These are phyloP conservation scores for Schwanniomyces occidentalis DNA, from an alignment of 805 yeast species.

Conservation along the genomic window DNA sequence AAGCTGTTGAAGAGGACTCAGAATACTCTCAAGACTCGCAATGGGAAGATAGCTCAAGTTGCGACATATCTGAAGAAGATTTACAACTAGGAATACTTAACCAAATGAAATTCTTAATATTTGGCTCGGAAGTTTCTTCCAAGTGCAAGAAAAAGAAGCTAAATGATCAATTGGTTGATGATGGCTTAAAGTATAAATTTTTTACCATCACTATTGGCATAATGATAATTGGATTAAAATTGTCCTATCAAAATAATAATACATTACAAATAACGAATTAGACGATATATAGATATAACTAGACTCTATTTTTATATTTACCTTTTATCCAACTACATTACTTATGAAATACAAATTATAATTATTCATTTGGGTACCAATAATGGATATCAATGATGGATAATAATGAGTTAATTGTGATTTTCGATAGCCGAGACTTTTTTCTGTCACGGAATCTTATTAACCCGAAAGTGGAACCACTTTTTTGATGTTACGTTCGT, in stretches of 20 bases:
- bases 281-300: conserved; percentile 5
- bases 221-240: conserved; percentile 37
- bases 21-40: conserved; percentile 15
- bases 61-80: conserved; percentile 3
- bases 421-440: too few species aligned
- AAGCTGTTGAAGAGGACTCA: conserved; percentile 12
- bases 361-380: too few species aligned
- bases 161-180: conserved; percentile 34
- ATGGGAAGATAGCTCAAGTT: conserved; percentile 13
- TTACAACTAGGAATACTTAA: conserved; percentile 25
- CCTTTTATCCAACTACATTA: too few species aligned
- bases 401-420: too few species aligned
- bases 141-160: conserved; percentile 15
- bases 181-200: conserved; percentile 41
- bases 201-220: conserved; percentile 44
- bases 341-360: too few species aligned
- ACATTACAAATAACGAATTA: conserved; percentile 6
- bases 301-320: too few species aligned
- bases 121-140: conserved; percentile 21
- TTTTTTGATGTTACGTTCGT: too few species aligned
- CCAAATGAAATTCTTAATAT: conserved; percentile 35
- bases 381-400: too few species aligned
- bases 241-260: conserved; percentile 23
- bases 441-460: too few species aligned
- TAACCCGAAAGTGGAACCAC: too few species aligned